Evolutionary conservation across 1,284 basidiomycete genomes (phyloP), one percentile per base, ranked within the genome.

Genomic region (Cystobasidium pallidum): DNA sequence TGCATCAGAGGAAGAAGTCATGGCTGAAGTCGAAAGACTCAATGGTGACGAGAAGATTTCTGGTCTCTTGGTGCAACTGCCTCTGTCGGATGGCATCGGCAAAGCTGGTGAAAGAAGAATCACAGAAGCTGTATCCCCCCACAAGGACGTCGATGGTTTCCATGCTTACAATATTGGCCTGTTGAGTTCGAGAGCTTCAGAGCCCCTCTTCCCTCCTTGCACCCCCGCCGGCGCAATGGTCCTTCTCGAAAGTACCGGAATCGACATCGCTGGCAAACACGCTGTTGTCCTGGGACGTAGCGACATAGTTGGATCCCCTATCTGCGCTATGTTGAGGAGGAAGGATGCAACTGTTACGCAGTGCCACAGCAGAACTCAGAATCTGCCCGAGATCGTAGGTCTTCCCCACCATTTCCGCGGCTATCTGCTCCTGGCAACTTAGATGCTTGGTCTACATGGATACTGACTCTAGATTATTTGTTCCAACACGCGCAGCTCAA

Each of bases 151-250:
- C 73, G 96, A 99, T 82, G 96, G 91, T 64, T 99, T 99, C 86
- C 94, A 98, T 84, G 93, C 95, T 6, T 95, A 97, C 82, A 99
- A 99, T 83, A 98, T 99, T 77, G 96, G 96, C 32, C 90, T 94
- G 77, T 86, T 99, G 61, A 89, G 91, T 57, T 96, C 93, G 73
- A 89, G 94, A 77, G 91, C 94, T 57, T 89, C 91, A 34, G 88
- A 88, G 32, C 96, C 96, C 32, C 86, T 95, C 73, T 98, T 98
- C 82, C 85, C 88, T 10, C 95, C 96, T 26, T 99, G 96, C 84
- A 99, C 96, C 10, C 96, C 96, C 0, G 89, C 93, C 28, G 96
- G 92, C 39, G 89, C 95, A 70, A 90, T 98, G 79, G 87, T 88
- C 76, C 88, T 99, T 54, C 86, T 99, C 76, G 92, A 97, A 79